These are phyloP conservation scores for Yarrowia sp. DNA, from an alignment of 805 yeast species.

Conservation along the genomic window DNA sequence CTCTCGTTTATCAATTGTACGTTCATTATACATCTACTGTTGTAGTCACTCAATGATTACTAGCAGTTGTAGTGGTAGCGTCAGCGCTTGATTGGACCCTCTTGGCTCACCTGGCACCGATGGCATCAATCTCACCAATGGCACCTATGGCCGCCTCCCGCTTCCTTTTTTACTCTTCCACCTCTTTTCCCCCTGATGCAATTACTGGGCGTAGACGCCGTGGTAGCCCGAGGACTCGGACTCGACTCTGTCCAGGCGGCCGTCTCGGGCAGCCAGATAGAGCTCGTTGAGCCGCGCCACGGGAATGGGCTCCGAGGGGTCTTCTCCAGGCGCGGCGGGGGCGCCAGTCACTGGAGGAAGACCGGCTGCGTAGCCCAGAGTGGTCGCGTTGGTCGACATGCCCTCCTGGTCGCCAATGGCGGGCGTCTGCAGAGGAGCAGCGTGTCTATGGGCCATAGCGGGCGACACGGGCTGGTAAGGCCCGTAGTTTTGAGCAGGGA, in stretches of 20 bases:
- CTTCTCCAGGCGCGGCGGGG: slow-evolving; percentile 47
- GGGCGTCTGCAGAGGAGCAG: slow-evolving; percentile 41
- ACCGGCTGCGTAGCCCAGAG: slow-evolving; percentile 29
- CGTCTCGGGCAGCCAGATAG: slow-evolving; percentile 63
- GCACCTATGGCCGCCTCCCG: no score
- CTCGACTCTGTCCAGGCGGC: slow-evolving; percentile 61
- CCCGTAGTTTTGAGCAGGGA: slow-evolving; percentile 49
- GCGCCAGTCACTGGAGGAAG: slow-evolving; percentile 39
- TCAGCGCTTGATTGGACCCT: no score
- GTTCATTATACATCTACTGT: no score
- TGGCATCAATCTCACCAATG: no score
- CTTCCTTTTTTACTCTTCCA: slow-evolving; percentile 4
- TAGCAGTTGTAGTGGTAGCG: no score
- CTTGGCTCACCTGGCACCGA: no score
- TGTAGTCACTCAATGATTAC: no score
- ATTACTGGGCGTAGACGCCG: slow-evolving; percentile 53
- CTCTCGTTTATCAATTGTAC: no score
- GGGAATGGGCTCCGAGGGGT: slow-evolving; percentile 51
- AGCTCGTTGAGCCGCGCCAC: slow-evolving; percentile 59
- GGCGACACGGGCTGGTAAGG: slow-evolving; percentile 50
- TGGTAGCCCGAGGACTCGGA: slow-evolving; percentile 55
- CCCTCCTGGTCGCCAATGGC: slow-evolving; percentile 30
- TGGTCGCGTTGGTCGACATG: slow-evolving; percentile 36
- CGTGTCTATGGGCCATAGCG: slow-evolving; percentile 45
- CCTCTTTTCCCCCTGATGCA: slow-evolving; percentile 20